phyloP scores from a whole-genome alignment of 176 grass and related monocot species.

The Leersia perrieri region DNA sequence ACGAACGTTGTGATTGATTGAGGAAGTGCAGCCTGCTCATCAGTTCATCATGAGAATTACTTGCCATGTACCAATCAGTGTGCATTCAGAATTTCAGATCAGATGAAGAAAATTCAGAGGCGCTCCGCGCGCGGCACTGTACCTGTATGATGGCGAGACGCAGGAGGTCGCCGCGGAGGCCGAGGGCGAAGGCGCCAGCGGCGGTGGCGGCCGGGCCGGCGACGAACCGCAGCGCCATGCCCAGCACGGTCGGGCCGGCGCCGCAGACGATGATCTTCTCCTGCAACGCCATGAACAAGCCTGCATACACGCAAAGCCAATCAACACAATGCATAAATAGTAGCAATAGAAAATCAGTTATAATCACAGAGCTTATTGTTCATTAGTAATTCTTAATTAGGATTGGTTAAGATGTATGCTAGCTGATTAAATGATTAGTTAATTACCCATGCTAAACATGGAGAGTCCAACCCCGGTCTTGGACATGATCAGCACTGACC shows the following conservation, averaged over 20 bases:
- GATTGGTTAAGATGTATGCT: neutral
- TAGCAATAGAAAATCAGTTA: too few relatives aligned
- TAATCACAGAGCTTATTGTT: too few relatives aligned
- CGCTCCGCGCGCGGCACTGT: too few relatives aligned
- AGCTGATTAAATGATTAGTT: neutral
- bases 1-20: slow-evolving; percentile 74
- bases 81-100: too few relatives aligned
- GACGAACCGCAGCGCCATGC: slow-evolving; percentile 71
- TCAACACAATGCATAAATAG: too few relatives aligned
- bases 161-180: slow-evolving; percentile 64
- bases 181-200: slow-evolving; percentile 42
- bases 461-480: slow-evolving; percentile 61
- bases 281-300: slow-evolving; percentile 91
- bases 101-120: too few relatives aligned
- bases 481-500: slow-evolving; percentile 76
- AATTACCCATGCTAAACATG: slow-evolving; percentile 91
- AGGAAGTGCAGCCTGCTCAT: slow-evolving; percentile 64
- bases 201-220: slow-evolving; percentile 54
- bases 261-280: slow-evolving; percentile 78
- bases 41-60: neutral
- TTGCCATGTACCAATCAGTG: too few relatives aligned
- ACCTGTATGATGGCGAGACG: slow-evolving; percentile 78
- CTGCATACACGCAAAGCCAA: slow-evolving; percentile 17
- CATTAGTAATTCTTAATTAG: neutral
- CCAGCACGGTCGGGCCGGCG: slow-evolving; percentile 34